Evolutionary conservation across 495 filamentous ascomycete species (phyloP), one percentile per base, ranked within the genome.

Genomic region (Clavariopsis aquatica): DNA sequence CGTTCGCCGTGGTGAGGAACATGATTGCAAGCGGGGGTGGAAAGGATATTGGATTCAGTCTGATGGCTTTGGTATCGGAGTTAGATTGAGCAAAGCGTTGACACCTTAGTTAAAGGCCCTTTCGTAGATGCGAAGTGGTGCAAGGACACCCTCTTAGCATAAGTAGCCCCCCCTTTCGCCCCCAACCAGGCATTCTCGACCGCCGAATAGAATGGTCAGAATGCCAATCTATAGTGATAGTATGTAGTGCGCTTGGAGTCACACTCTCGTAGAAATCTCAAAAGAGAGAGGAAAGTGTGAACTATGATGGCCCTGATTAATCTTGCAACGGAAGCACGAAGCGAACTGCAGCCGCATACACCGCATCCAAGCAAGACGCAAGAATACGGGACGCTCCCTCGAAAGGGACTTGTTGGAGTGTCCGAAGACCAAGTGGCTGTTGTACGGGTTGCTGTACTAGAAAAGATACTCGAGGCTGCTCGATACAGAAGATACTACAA

Each of bases 241-340:
- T 7, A 29, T 19, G 26, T 64, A 69, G 67, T 68, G 54, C 58
- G 53, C 67, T 57, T 57, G 72, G 72, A 74, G 72, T 74, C 72
- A 72, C 72, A 74, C 66, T 68, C 64, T 64, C 65, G 70, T 68
- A 38, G 51, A 55, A 43, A 1, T 63, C 64, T 66, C 66, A 22
- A 38, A 69, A 62, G 64, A 69, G 64, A 69, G 63, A 60, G 59
- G 46, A 53, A 60, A 72, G 69, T 66, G 69, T 67, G 72, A 74
- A 74, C 72, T 74, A 74, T 74, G 72, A 74, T 64, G 66, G 70
- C 51, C 72, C 69, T 46, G 49, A 41, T 71, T 69, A 6, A 19
- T 74, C 67, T 74, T 68, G 72, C 71, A 73, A 73, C 71, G 13
- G 45, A 41, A 19, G 65, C 69, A 71, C 69, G 34, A 34, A 61